Evolutionary conservation across 257 asterid genomes (phyloP).

Genomic region (Osmanthus fragrans): DNA sequence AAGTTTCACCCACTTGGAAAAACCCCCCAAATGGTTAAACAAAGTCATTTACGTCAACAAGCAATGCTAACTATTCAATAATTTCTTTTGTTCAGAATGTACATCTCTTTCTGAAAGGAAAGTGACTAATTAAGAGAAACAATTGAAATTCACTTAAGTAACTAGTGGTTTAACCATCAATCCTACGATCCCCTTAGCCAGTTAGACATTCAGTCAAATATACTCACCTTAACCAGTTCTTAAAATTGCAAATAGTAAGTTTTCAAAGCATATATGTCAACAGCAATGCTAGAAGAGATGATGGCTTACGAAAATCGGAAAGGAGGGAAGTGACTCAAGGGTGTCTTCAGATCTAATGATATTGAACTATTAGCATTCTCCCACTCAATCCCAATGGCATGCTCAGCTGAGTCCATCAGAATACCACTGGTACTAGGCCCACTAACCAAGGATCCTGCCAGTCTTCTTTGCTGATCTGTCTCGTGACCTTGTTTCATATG

Average conservation of each 20-base stretch:
- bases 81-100: not conserved
- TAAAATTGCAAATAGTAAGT: not conserved
- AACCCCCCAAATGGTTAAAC: slow-evolving; percentile 7
- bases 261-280: slow-evolving; percentile 5
- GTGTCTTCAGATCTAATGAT: slow-evolving; percentile 89
- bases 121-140: not conserved
- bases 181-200: slow-evolving; percentile 2
- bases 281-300: slow-evolving; percentile 24
- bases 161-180: not conserved
- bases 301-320: slow-evolving; percentile 90
- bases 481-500: slow-evolving; percentile 61
- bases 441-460: slow-evolving; percentile 45
- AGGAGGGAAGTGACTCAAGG: slow-evolving; percentile 93
- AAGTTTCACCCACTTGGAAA: not conserved
- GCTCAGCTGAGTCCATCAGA: slow-evolving; percentile 66
- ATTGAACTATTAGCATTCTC: slow-evolving; percentile 65
- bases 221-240: slow-evolving; percentile 6
- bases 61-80: not conserved
- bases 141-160: not conserved
- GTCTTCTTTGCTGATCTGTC: slow-evolving; percentile 47
- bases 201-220: slow-evolving; percentile 16
- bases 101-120: slow-evolving; percentile 4
- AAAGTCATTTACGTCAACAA: not conserved
- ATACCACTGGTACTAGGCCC: slow-evolving; percentile 57
- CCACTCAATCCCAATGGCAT: slow-evolving; percentile 69